Conservation (phyloP, 371 early-diverging fungal species). For the Saksenaea vasiformis region DNA sequence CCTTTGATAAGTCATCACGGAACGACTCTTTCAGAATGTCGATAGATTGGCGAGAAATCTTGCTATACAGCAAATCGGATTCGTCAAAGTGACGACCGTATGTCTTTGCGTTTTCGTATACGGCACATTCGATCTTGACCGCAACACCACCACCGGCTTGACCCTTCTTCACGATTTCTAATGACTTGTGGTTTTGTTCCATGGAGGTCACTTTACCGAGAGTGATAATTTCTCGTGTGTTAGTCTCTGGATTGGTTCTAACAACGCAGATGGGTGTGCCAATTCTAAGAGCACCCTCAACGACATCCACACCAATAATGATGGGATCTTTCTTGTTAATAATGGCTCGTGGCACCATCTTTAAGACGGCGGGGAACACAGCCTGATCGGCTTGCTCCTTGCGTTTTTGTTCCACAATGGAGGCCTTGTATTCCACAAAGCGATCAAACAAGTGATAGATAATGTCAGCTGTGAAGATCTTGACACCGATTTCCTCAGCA, state of each 20-base stretch:
- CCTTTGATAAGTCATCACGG: constrained; percentile 93
- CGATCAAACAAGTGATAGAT: constrained; percentile 99
- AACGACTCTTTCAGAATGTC: constrained; percentile 97
- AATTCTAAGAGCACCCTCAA: constrained; percentile 90
- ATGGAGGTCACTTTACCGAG: constrained; percentile 97
- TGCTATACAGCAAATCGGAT: constrained; percentile 75
- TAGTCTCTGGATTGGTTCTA: constrained; percentile 76
- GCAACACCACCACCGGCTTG: constrained; percentile 90
- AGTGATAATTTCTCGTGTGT: constrained; percentile 66
- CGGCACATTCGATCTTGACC: constrained; percentile 93
- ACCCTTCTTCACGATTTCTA: constrained; percentile 87
- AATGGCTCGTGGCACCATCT: constrained; percentile 94
- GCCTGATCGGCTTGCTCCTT: constrained; percentile 88
- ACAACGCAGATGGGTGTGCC: constrained; percentile 98
- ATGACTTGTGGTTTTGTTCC: constrained; percentile 93
- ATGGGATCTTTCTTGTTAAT: constrained; percentile 98
- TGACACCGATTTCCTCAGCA: constrained; percentile 93
- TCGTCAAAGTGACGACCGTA: constrained; percentile 97
- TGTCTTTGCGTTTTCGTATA: constrained; percentile 88
- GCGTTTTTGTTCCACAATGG: constrained; percentile 82
- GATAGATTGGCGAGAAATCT: constrained; percentile 93
- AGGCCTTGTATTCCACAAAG: constrained; percentile 84
- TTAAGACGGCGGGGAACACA: constrained; percentile 96
- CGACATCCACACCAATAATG: constrained; percentile 97
- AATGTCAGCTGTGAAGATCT: constrained; percentile 97